A percentile compares a stretch with the other conserved stretches of the same genome.
Conservation (phyloP, 352 stramenopile species). For the Phytophthora tentaculata region DNA sequence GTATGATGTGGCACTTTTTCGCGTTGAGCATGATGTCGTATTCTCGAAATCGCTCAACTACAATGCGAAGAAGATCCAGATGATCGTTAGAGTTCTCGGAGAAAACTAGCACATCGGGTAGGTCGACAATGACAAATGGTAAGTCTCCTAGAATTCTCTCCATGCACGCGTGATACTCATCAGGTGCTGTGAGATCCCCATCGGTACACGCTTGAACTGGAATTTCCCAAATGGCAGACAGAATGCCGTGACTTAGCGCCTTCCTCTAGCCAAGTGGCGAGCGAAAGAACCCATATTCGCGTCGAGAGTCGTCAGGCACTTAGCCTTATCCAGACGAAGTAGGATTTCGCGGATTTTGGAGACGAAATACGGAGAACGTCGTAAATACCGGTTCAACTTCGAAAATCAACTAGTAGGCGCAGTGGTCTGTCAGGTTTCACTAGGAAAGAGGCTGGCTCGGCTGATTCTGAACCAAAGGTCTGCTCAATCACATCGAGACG, state of each 20-base stretch:
- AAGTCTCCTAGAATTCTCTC: not conserved
- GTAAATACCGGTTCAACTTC: not conserved
- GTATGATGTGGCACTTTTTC: not conserved
- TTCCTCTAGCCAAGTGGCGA: not conserved
- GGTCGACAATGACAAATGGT: not conserved
- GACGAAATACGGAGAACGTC: not conserved
- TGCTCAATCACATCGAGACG: conserved; percentile 16
- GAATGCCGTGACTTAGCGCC: not conserved
- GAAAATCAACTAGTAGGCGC: conserved; percentile 7
- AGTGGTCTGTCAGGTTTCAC: not conserved
- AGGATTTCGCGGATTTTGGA: conserved; percentile 14
- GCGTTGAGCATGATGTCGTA: not conserved
- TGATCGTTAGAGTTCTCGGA: not conserved
- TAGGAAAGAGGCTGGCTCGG: conserved; percentile 18
- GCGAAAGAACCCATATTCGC: conserved; percentile 1
- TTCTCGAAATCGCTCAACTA: not conserved
- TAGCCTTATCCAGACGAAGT: not conserved
- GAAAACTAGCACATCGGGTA: not conserved
- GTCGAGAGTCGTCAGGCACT: not conserved
- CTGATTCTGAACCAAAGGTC: conserved; percentile 3
- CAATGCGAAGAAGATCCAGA: not conserved
- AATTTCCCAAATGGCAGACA: not conserved
- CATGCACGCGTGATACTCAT: conserved; percentile 8
- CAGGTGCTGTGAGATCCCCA: not conserved
- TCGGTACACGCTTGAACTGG: not conserved